Evolutionary conservation across 2,329 filamentous ascomycete genomes (phyloP).

Genomic region (Helminthosporium solani): DNA sequence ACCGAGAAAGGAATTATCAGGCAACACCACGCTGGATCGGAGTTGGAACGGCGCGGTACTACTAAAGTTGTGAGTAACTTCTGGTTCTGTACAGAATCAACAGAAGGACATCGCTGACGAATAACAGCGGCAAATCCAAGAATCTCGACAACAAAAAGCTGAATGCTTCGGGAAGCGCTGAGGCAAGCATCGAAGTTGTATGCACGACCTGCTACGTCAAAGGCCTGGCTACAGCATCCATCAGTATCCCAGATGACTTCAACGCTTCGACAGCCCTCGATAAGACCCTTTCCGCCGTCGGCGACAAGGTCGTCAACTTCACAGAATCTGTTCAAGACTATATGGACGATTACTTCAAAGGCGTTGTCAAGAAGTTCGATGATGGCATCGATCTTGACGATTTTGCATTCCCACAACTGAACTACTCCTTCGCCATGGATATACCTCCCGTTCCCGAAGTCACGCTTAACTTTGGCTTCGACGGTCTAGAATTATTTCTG

Average conservation of each 20-base stretch:
- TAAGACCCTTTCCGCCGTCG: constrained; percentile 14
- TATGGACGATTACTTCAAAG: constrained; percentile 6
- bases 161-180: constrained; percentile 10
- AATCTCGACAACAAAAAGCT: constrained; percentile 10
- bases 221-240: constrained; percentile 46
- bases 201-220: constrained; percentile 56
- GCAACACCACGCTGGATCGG: constrained; percentile 35
- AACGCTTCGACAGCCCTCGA: constrained; percentile 34
- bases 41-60: constrained; percentile 46
- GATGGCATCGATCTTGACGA: constrained; percentile 22
- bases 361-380: constrained; percentile 13
- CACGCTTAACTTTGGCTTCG: constrained; percentile 51
- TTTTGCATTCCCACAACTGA: constrained; percentile 22
- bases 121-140: constrained; percentile 5
- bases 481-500: constrained; percentile 56
- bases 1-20: constrained; percentile 18
- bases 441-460: constrained; percentile 48
- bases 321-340: constrained; percentile 5
- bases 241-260: constrained; percentile 48
- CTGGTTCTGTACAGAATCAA: neutral
- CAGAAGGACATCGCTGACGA: neutral
- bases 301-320: constrained; percentile 19
- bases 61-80: constrained; percentile 33
- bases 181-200: constrained; percentile 43
- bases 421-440: constrained; percentile 40